Evolutionary conservation across 2,329 filamentous ascomycete species (phyloP).

Genomic region (Fusarium heterosporum): DNA sequence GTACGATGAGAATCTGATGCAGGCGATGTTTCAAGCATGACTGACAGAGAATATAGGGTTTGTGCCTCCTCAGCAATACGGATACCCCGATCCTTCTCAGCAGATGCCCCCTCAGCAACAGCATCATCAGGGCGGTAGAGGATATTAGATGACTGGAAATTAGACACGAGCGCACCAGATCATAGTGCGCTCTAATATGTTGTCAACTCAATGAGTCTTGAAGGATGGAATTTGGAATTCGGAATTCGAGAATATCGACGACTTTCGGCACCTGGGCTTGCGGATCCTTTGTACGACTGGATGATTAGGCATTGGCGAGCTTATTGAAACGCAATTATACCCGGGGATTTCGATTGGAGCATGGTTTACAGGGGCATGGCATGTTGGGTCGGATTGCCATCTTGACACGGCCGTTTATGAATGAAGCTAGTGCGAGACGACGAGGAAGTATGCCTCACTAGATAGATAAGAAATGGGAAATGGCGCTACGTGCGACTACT

Average conservation of each 20-base stretch:
- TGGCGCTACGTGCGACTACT: conserved; percentile 34
- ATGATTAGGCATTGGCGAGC: conserved; percentile 45
- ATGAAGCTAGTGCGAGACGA: conserved; percentile 42
- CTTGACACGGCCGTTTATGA: conserved; percentile 47
- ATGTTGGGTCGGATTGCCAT: conserved; percentile 41
- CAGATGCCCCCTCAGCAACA: conserved; percentile 53
- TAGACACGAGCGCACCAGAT: conserved; percentile 10
- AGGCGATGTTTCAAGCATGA: not conserved
- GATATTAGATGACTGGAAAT: conserved; percentile 53
- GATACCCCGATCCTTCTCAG: conserved; percentile 60
- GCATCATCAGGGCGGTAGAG: conserved; percentile 56
- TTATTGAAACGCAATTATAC: conserved; percentile 49
- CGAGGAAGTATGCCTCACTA: conserved; percentile 21
- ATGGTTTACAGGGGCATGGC: conserved; percentile 42
- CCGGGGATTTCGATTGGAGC: conserved; percentile 45
- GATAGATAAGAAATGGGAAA: conserved; percentile 25
- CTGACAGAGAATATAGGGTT: conserved; percentile 50
- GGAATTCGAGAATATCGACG: conserved; percentile 40
- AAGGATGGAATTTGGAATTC: conserved; percentile 20
- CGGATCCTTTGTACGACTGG: conserved; percentile 46
- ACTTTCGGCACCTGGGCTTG: conserved; percentile 43
- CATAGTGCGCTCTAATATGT: not conserved
- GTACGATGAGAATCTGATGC: conserved; percentile 46
- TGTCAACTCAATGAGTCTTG: conserved; percentile 3
- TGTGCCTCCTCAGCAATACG: conserved; percentile 55